Base-by-base conservation (phyloP, 371 early-diverging fungal species). In the Umbelopsis sp. region DNA sequence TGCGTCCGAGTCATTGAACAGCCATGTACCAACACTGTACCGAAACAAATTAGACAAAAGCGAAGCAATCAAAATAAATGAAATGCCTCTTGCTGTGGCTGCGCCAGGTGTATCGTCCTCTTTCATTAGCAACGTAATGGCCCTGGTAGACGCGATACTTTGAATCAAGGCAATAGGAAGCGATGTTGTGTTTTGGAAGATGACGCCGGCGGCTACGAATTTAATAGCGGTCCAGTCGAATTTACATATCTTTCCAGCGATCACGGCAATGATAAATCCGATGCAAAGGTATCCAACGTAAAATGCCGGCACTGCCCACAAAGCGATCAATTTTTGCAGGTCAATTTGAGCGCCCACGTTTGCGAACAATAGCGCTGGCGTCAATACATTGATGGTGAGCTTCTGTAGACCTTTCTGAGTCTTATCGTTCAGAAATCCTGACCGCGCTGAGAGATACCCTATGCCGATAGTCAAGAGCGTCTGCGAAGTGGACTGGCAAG, bases 231-330 rank as follows among this genome's bases (percentile, higher is more conserved):
- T 70, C 32, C 83, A 80, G 7, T 81, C 71, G 16, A 82, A 72
- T 12, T 72, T 45, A 24, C 80, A 70, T 29, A 85, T 35, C 66
- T 84, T 79, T n/a, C 87, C 76, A 11, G 85, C 66, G 20, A 82
- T 65, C 38, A 78, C 76, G 35, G 74, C 71, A n/a, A 71, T 50
- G 18, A 65, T 64, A 63, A 70, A 81, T 10, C 75, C 72, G 6
- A 77, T 25, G 2, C 72, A 14, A 16, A 84, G 77, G 70, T 85
- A 89, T 22, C 82, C 68, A 37, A 76, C 63, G 68, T 88, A 90
- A 66, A 91, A 91, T 5, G 82, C 73, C 0, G 92, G 91, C 67
- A 91, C 87, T 45, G 91, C 91, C 93, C 93, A 93, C 53, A 85
- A 85, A 32, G 83, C 86, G 32, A 87, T 71, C 38, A 91, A 75